Evolutionary conservation across 2,329 filamentous ascomycete genomes (phyloP).

Genomic region (Apiospora hydei): DNA sequence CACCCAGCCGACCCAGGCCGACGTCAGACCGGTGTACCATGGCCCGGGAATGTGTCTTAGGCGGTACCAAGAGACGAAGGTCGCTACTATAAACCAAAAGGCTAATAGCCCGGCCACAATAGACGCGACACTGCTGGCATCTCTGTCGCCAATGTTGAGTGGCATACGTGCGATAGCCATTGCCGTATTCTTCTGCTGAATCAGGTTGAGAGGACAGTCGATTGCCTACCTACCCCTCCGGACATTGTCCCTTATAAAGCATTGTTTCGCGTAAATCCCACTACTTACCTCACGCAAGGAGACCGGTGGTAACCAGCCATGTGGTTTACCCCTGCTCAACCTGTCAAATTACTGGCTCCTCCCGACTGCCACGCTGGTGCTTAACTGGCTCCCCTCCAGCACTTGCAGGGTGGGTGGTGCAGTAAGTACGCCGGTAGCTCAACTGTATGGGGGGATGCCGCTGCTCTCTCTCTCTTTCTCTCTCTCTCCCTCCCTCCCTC

Average conservation of each 20-base stretch:
- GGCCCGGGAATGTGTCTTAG: constrained; percentile 34
- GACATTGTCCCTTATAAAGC: neutral
- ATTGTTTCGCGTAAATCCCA: too few relatives aligned
- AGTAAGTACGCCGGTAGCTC: too few relatives aligned
- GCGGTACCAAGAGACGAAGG: constrained; percentile 31
- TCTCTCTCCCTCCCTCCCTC: too few relatives aligned
- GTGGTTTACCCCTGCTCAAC: neutral
- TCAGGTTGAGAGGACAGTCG: neutral
- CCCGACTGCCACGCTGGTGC: too few relatives aligned
- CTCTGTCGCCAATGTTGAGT: neutral
- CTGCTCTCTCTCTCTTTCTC: too few relatives aligned
- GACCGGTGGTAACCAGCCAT: neutral
- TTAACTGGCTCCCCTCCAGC: too few relatives aligned
- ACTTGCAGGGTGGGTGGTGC: too few relatives aligned
- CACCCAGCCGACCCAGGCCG: constrained; percentile 30
- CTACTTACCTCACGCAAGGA: neutral
- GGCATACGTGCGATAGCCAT: neutral
- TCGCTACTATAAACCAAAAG: constrained; percentile 26
- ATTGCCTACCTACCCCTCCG: neutral
- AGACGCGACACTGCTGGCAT: neutral
- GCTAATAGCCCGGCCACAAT: neutral
- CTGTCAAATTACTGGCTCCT: neutral
- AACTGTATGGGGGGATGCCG: neutral
- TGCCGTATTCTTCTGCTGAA: neutral
- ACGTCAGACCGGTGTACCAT: constrained; percentile 31